Base-by-base conservation (phyloP, 805 yeast genomes). In the Wickerhamomyces chambardii region DNA sequence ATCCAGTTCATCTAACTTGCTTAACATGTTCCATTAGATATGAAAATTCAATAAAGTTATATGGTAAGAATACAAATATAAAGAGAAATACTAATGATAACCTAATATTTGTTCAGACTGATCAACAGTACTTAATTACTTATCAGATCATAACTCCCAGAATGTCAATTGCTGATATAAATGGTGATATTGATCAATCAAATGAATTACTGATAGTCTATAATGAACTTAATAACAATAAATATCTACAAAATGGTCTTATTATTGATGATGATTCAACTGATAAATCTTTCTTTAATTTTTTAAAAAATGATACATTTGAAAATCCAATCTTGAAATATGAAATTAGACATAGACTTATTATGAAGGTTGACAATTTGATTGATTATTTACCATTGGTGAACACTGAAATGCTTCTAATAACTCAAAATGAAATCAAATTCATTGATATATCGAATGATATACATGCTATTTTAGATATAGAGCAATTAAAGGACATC, bases 21-120 rank as follows among this genome's bases (percentile, higher is more conserved):
- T 34, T 65, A 9, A 48, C 63, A 2, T 36, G 47, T 3, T 68
- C 67, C 37, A 38, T 42, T 10, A 44, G 74, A 40, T 43, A 58
- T 1, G 29, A 24, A 5, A 56, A 57, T 17, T 60, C 68, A 2
- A 31, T 67, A 2, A 49, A 54, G 18, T 53, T 52, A 29, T 63
- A 65, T 44, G 75, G 75, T 1, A 4, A 29, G 3, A 68, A 68
- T 37, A 30, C 41, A 6, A 34, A 42, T 2, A 39, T 58, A 1
- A 56, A 56, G 36, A 40, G 40, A 17, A 53, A 53, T 14, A 37
- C 47, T 6, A 56, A 60, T 34, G 42, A 44, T 24, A 39, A 38
- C 4, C 16, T 44, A 4, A 31, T 64, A 10, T 57, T 58, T 24
- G 46, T 67, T 10, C 52, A 57, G 35, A 67, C 73, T 0, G 50